phyloP scores from a whole-genome alignment of 1,139 yeast species.

The Pneumocystis sp. region DNA sequence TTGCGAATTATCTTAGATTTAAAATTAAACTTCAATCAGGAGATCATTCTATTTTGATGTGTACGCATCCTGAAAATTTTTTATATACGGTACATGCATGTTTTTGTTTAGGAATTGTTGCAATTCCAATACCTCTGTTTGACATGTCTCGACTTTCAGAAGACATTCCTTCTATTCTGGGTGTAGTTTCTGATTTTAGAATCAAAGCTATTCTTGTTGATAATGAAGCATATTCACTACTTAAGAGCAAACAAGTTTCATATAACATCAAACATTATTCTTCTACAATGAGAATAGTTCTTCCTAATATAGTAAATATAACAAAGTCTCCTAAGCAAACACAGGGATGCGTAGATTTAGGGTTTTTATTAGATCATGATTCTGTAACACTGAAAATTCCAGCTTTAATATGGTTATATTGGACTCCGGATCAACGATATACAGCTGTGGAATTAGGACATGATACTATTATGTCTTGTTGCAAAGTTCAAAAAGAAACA shows the following conservation, averaged over 20 bases:
- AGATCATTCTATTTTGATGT: conserved; percentile 62
- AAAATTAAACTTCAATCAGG: conserved; percentile 45
- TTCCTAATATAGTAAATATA: conserved; percentile 54
- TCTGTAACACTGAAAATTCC: conserved; percentile 21
- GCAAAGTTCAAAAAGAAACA: conserved; percentile 83
- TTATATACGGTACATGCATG: conserved; percentile 77
- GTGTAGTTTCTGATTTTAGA: conserved; percentile 53
- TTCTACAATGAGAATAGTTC: conserved; percentile 27
- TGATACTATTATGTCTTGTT: conserved; percentile 52
- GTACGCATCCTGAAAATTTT: conserved; percentile 77
- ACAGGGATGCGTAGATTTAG: conserved; percentile 32
- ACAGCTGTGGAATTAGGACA: conserved; percentile 54
- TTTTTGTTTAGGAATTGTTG: conserved; percentile 61
- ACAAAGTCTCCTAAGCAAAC: conserved; percentile 47
- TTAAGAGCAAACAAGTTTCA: conserved; percentile 55
- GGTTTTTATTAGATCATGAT: conserved; percentile 22
- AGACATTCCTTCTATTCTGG: conserved; percentile 56
- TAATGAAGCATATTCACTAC: conserved; percentile 49
- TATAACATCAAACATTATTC: conserved; percentile 46
- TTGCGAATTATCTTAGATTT: conserved; percentile 42
- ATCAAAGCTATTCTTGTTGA: conserved; percentile 64
- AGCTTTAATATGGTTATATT: conserved; percentile 51
- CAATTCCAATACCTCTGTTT: conserved; percentile 67
- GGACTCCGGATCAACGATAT: conserved; percentile 60
- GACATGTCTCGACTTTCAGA: conserved; percentile 57